Percentiles rank a stretch among this genome's conserved stretches.
Evolutionary conservation across 179 eudicot species (phyloP).

Genomic region (Vitellaria paradoxa): DNA sequence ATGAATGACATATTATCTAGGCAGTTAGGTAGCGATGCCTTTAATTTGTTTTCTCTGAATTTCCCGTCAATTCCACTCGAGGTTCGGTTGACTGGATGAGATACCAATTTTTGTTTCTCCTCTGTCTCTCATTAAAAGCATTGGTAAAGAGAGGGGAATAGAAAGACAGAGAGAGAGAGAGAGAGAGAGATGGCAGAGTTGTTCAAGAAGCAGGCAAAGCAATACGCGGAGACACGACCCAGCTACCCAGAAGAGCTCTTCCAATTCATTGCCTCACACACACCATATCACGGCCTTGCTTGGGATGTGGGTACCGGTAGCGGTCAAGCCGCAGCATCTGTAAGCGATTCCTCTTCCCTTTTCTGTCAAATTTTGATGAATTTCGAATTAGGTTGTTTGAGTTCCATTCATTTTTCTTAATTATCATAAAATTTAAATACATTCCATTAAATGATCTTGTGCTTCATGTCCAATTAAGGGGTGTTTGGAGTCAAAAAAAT

Average conservation of each 20-base stretch:
- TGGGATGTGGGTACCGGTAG: constrained; percentile 94
- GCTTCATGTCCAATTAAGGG: no score
- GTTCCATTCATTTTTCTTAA: not conserved
- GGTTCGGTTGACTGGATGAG: no score
- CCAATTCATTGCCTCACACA: constrained; percentile 72
- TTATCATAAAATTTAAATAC: not conserved
- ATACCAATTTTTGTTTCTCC: no score
- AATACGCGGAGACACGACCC: constrained; percentile 51
- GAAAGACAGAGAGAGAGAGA: no score
- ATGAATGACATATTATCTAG: no score
- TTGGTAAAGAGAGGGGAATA: not conserved
- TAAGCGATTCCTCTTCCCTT: constrained; percentile 18
- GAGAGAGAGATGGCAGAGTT: constrained; percentile 37
- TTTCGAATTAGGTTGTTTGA: no score
- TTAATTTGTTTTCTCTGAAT: no score
- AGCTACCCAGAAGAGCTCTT: constrained; percentile 62
- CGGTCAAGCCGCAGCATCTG: constrained; percentile 78
- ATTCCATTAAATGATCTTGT: not conserved
- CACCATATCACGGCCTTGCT: constrained; percentile 48
- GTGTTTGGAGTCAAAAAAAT: no score
- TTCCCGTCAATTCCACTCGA: no score
- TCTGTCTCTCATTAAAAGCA: no score
- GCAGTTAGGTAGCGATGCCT: no score
- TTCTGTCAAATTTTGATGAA: not conserved
- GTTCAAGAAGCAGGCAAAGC: constrained; percentile 56